Percentiles rank a stretch among this genome's conserved stretches.
These are phyloP conservation scores for Dentipellis sp. DNA, from an alignment of 768 basidiomycete species.

Conservation along the genomic window DNA sequence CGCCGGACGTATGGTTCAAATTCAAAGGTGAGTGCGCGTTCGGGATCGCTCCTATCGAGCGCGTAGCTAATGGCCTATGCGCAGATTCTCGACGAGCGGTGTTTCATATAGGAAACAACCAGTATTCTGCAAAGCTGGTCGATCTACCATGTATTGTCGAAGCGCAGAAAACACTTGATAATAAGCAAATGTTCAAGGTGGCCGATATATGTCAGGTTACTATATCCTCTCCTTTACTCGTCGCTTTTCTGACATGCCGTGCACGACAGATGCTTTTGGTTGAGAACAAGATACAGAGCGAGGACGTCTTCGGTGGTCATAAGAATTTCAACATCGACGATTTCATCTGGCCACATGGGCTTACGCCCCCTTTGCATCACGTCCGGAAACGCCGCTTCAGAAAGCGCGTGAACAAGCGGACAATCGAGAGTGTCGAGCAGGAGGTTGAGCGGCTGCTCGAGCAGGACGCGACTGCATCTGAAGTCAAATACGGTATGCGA, in stretches of 20 bases:
- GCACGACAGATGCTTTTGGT: slow-evolving; percentile 80
- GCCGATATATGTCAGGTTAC: slow-evolving; percentile 94
- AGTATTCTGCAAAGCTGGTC: slow-evolving; percentile 88
- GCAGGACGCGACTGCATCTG: slow-evolving; percentile 64
- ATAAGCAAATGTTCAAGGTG: slow-evolving; percentile 96
- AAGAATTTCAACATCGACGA: slow-evolving; percentile 85
- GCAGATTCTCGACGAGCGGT: slow-evolving; percentile 85
- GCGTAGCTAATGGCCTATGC: background rate
- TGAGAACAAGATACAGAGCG: slow-evolving; percentile 61
- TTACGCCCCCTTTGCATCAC: slow-evolving; percentile 88
- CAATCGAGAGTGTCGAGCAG: slow-evolving; percentile 90
- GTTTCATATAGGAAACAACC: slow-evolving; percentile 75
- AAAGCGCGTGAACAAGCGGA: slow-evolving; percentile 78
- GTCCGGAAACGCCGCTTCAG: slow-evolving; percentile 89
- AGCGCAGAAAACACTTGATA: slow-evolving; percentile 91
- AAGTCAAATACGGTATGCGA: slow-evolving; percentile 64
- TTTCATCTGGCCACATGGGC: slow-evolving; percentile 94
- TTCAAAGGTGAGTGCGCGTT: slow-evolving; percentile 67
- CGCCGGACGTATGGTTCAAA: slow-evolving; percentile 90
- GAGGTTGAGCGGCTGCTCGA: slow-evolving; percentile 84
- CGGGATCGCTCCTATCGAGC: background rate
- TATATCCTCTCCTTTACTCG: slow-evolving; percentile 6
- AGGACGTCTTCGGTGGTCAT: slow-evolving; percentile 52
- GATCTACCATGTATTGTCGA: slow-evolving; percentile 93
- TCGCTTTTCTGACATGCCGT: background rate